Conservation (phyloP, 2,329 filamentous ascomycete genomes). For the Lithohypha guttulata region DNA sequence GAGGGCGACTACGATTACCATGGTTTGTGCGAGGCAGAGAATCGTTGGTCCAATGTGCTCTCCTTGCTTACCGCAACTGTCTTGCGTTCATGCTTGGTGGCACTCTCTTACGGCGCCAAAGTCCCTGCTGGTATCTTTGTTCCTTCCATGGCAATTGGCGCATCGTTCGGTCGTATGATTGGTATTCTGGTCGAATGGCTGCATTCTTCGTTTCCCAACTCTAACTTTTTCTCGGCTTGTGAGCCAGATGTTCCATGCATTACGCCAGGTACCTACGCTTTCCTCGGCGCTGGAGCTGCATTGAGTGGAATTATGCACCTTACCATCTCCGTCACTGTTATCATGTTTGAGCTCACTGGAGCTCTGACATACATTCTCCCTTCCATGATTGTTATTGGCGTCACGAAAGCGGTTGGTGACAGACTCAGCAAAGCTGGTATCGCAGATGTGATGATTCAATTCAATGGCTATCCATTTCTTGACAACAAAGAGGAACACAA, state of each 20-base stretch:
- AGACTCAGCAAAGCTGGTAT: slow-evolving; percentile 93
- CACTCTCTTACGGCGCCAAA: slow-evolving; percentile 95
- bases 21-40: slow-evolving; percentile 69
- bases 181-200: slow-evolving; percentile 87
- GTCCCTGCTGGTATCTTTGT: slow-evolving; percentile 97
- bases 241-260: slow-evolving; percentile 89
- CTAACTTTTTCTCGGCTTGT: slow-evolving; percentile 78
- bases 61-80: slow-evolving; percentile 71
- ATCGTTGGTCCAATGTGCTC: slow-evolving; percentile 65
- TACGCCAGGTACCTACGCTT: slow-evolving; percentile 93
- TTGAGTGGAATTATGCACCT: slow-evolving; percentile 97
- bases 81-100: slow-evolving; percentile 72
- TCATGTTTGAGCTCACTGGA: slow-evolving; percentile 99
- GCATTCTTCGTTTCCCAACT: slow-evolving; percentile 71
- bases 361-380: slow-evolving; percentile 93
- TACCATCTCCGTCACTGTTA: slow-evolving; percentile 91
- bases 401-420: slow-evolving; percentile 87
- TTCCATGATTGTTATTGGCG: slow-evolving; percentile 97
- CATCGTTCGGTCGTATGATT: slow-evolving; percentile 85
- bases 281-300: slow-evolving; percentile 82
- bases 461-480: slow-evolving; percentile 91
- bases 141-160: slow-evolving; percentile 93
- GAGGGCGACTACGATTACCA: slow-evolving; percentile 81
- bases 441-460: slow-evolving; percentile 97
- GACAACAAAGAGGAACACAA: slow-evolving; percentile 97